Evolutionary conservation across 495 filamentous ascomycete genomes (phyloP).

Genomic region (Aspergillus mulundensis): DNA sequence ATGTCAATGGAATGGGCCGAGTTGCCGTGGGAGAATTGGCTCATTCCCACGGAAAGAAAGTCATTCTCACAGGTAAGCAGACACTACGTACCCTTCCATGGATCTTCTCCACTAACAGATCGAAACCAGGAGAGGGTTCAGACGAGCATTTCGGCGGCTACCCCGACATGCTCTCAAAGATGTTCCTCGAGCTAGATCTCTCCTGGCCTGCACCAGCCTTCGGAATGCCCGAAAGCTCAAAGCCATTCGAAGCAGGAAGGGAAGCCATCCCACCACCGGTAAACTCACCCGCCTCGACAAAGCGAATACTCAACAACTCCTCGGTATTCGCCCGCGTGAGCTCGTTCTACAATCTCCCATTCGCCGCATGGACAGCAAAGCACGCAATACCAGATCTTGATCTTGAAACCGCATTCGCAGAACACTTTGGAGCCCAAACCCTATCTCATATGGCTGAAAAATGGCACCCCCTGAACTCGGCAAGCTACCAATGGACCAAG

Average conservation of each 20-base stretch:
- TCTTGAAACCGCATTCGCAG: slow-evolving; percentile 16
- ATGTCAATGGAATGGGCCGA: slow-evolving; percentile 48
- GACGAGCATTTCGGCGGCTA: slow-evolving; percentile 55
- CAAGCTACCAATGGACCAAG: slow-evolving; percentile 43
- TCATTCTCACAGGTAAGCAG: slow-evolving; percentile 38
- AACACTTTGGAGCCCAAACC: slow-evolving; percentile 22
- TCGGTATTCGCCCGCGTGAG: slow-evolving; percentile 4
- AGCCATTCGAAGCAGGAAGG: slow-evolving; percentile 9
- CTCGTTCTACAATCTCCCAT: slow-evolving; percentile 9
- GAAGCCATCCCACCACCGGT: background rate
- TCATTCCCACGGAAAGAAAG: slow-evolving; percentile 42
- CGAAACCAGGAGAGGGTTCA: slow-evolving; percentile 40
- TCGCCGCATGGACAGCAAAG: slow-evolving; percentile 12
- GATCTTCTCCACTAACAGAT: background rate
- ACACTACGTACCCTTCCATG: background rate
- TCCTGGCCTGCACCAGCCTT: slow-evolving; percentile 20
- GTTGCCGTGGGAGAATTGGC: slow-evolving; percentile 40
- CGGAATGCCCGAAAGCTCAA: slow-evolving; percentile 14
- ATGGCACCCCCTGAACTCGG: slow-evolving; percentile 50
- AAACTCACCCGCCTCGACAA: slow-evolving; percentile 11
- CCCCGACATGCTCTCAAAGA: slow-evolving; percentile 35
- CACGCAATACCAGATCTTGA: background rate
- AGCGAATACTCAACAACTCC: slow-evolving; percentile 15
- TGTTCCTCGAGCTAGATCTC: slow-evolving; percentile 41
- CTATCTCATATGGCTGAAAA: slow-evolving; percentile 27